Percentiles rank a stretch among this genome's conserved stretches.
phyloP scores from a whole-genome alignment of 768 basidiomycete species.

The Dentipellis sp. region DNA sequence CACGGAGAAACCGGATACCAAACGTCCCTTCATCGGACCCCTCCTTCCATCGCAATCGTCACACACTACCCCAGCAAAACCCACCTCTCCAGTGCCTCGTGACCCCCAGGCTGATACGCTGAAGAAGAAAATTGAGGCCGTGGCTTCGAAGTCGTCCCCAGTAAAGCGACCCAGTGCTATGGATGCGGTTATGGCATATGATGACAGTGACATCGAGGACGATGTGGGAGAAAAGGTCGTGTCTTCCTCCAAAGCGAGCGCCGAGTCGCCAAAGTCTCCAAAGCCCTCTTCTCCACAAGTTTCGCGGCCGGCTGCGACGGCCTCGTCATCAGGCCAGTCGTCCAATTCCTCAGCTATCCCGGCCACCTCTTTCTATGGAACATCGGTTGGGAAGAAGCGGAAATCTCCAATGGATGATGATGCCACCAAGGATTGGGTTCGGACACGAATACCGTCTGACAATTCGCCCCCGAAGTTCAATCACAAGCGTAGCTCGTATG shows the following conservation, averaged over 20 bases:
- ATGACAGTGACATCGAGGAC: conserved; percentile 25
- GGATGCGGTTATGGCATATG: conserved; percentile 31
- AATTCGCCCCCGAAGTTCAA: too few species aligned
- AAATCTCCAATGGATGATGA: conserved; percentile 28
- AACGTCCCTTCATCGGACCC: conserved; percentile 56
- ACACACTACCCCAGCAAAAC: conserved; percentile 10
- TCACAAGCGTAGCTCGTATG: too few species aligned
- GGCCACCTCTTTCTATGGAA: conserved; percentile 6
- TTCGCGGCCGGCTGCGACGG: background rate
- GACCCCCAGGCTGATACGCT: conserved; percentile 48
- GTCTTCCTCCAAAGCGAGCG: background rate
- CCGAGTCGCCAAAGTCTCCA: background rate
- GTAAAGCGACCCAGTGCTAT: conserved; percentile 25
- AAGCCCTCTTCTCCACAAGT: background rate
- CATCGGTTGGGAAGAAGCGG: conserved; percentile 27
- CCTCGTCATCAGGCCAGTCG: conserved; percentile 1
- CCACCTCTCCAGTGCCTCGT: background rate
- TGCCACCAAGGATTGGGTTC: conserved; percentile 5
- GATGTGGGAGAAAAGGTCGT: conserved; percentile 23
- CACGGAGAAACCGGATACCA: conserved; percentile 19
- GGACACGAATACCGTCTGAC: too few species aligned
- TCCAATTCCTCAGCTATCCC: conserved; percentile 1
- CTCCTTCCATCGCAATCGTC: conserved; percentile 42
- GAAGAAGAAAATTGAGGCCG: conserved; percentile 44
- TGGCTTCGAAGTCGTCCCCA: conserved; percentile 13